These are phyloP conservation scores for Fraxinus angustifolia DNA, from an alignment of 305 asterid species.

Conservation along the genomic window DNA sequence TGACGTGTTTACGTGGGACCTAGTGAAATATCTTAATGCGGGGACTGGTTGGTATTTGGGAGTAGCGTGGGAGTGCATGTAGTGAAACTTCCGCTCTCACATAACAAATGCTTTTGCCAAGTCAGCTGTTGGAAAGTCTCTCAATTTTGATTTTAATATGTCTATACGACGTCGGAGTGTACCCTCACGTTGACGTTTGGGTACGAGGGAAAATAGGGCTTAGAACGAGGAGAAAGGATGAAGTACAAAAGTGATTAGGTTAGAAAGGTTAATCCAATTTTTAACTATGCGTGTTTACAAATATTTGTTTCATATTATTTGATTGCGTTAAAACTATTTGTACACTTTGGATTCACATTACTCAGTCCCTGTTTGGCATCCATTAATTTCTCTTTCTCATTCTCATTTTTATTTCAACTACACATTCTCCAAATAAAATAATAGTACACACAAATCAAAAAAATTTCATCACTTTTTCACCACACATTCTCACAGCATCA, in stretches of 20 bases:
- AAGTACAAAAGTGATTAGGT: neutral
- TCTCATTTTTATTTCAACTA: too few relatives aligned
- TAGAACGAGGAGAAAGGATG: neutral
- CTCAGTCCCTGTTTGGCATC: too few relatives aligned
- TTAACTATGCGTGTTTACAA: too few relatives aligned
- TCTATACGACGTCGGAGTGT: neutral
- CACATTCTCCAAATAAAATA: too few relatives aligned
- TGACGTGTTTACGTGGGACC: neutral
- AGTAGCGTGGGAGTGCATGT: neutral
- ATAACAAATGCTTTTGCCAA: neutral
- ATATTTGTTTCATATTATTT: too few relatives aligned
- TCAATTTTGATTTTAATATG: neutral
- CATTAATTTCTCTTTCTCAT: too few relatives aligned
- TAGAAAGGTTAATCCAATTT: neutral
- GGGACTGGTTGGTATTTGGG: neutral
- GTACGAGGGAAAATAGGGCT: neutral
- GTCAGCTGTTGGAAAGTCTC: neutral
- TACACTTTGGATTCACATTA: too few relatives aligned
- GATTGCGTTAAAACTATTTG: too few relatives aligned
- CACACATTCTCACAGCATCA: too few relatives aligned
- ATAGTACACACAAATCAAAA: too few relatives aligned
- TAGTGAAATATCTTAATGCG: neutral
- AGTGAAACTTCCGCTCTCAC: neutral
- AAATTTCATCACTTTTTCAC: too few relatives aligned
- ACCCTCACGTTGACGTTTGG: neutral